Evolutionary conservation across 2,329 filamentous ascomycete genomes (phyloP).

Genomic region (Exophiala sideris): DNA sequence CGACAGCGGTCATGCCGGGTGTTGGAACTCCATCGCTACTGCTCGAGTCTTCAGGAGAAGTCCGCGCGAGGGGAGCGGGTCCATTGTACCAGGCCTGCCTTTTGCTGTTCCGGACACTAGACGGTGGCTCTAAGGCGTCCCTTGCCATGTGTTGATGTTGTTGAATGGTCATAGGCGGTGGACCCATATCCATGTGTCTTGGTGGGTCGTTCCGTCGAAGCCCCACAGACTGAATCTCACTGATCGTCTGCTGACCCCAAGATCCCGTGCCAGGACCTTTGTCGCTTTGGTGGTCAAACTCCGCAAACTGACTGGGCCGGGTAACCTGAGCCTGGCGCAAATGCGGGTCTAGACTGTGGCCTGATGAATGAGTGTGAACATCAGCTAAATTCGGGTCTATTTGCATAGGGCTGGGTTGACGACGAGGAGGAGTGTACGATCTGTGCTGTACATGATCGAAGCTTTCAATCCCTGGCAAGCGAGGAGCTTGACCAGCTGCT

Average conservation of each 20-base stretch:
- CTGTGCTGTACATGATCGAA: conserved; percentile 71
- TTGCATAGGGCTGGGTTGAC: conserved; percentile 72
- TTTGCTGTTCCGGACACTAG: conserved; percentile 27
- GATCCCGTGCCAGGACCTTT: conserved; percentile 39
- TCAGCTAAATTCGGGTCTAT: conserved; percentile 56
- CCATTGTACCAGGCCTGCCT: conserved; percentile 36
- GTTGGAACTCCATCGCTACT: conserved; percentile 49
- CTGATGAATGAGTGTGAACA: conserved; percentile 32
- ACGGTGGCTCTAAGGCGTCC: conserved; percentile 20
- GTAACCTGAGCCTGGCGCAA: conserved; percentile 42
- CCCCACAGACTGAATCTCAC: conserved; percentile 35
- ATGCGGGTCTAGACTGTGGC: conserved; percentile 42
- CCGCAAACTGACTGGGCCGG: conserved; percentile 39
- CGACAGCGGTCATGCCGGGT: conserved; percentile 45
- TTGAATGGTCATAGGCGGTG: conserved; percentile 15
- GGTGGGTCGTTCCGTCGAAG: conserved; percentile 5
- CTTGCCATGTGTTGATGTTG: conserved; percentile 27
- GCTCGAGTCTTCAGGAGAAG: conserved; percentile 48
- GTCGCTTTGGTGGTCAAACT: conserved; percentile 32
- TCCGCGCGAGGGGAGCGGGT: conserved; percentile 35
- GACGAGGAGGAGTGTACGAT: conserved; percentile 56
- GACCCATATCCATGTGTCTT: conserved; percentile 19
- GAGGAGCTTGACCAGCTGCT: conserved; percentile 57
- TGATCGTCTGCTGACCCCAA: conserved; percentile 45
- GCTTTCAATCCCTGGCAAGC: conserved; percentile 86